Evolutionary conservation across 2,329 filamentous ascomycete species (phyloP).

Genomic region (Ophiostoma piceae): DNA sequence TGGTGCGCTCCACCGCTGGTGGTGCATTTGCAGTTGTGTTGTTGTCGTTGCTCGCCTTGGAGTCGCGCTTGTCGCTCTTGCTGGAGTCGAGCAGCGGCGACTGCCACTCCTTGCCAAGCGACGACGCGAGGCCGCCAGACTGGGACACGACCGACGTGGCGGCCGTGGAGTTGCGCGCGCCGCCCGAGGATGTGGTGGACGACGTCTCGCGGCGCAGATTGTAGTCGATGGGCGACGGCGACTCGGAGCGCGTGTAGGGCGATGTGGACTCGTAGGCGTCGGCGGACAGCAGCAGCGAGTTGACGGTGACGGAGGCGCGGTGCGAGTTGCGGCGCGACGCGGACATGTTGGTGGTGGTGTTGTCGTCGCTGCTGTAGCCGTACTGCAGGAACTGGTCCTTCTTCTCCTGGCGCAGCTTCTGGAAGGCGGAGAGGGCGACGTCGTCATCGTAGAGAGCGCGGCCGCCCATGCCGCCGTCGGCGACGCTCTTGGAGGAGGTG

Average conservation of each 20-base stretch:
- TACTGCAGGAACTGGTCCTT: conserved; percentile 39
- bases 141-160: conserved; percentile 86
- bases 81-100: conserved; percentile 29
- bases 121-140: conserved; percentile 40
- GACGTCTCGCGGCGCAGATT: conserved; percentile 78
- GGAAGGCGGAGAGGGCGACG: conserved; percentile 75
- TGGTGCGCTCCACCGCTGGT: conserved; percentile 53
- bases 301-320: neutral
- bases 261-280: conserved; percentile 36
- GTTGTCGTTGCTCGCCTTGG: neutral
- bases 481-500: conserved; percentile 40
- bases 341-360: neutral
- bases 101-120: conserved; percentile 46
- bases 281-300: conserved; percentile 28
- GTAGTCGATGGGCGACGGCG: conserved; percentile 57
- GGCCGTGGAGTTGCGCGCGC: conserved; percentile 73
- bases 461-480: conserved; percentile 54
- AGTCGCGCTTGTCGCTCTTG: conserved; percentile 23
- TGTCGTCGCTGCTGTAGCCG: conserved; percentile 30
- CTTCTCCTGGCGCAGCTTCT: conserved; percentile 62
- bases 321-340: neutral
- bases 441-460: conserved; percentile 82
- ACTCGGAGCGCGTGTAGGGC: conserved; percentile 42
- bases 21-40: conserved; percentile 34
- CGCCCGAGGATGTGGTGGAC: conserved; percentile 71